Percentiles rank a stretch among this genome's conserved stretches.
These are phyloP conservation scores for Podospora pseudocomata DNA, from an alignment of 495 filamentous ascomycete genomes.

Conservation along the genomic window DNA sequence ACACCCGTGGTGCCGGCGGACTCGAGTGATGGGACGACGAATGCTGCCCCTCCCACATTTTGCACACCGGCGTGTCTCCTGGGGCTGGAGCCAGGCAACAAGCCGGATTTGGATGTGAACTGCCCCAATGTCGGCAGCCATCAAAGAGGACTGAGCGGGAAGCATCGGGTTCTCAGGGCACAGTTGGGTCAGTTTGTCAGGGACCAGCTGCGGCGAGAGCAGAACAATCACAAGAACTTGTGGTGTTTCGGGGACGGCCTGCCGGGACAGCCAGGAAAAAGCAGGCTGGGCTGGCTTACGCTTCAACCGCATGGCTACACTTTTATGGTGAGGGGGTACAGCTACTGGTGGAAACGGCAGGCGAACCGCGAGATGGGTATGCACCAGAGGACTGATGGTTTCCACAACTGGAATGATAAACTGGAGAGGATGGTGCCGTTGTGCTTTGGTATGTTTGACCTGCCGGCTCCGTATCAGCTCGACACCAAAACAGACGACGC, in stretches of 20 bases:
- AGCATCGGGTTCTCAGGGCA: background rate
- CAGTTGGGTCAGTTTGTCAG: background rate
- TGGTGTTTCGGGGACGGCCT: background rate
- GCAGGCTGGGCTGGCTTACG: background rate
- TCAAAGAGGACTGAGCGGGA: background rate
- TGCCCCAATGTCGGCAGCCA: background rate
- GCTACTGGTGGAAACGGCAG: background rate
- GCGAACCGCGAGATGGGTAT: background rate
- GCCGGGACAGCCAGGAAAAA: background rate
- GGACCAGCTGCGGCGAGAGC: background rate
- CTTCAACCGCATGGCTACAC: background rate
- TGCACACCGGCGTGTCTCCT: background rate
- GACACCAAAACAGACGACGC: background rate
- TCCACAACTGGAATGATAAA: background rate
- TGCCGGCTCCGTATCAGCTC: background rate
- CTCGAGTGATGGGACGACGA: too few relatives aligned
- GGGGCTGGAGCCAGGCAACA: background rate
- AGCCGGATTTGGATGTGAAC: background rate
- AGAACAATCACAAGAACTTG: background rate
- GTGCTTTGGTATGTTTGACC: background rate
- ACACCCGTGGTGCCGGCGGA: too few relatives aligned
- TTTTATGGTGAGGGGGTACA: background rate
- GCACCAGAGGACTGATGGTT: background rate
- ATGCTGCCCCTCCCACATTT: background rate
- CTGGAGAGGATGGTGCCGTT: background rate